Percentiles rank a stretch among this genome's conserved stretches.
Evolutionary conservation across 2,329 filamentous ascomycete genomes (phyloP).

Genomic region (Parastagonospora nodorum): DNA sequence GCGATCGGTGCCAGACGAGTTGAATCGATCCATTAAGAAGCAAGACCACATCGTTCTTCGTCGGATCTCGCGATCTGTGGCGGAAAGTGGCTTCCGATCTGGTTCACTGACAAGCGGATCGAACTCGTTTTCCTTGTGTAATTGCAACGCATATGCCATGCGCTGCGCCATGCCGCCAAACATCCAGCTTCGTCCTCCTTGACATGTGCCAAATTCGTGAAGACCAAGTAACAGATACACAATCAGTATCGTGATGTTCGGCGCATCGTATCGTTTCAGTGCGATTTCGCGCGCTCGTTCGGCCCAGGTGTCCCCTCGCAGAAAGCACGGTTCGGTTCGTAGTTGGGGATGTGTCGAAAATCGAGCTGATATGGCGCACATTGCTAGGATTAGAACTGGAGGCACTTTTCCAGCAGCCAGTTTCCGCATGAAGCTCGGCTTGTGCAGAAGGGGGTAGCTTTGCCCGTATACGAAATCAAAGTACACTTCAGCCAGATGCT

Average conservation of each 20-base stretch:
- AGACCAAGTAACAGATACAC: slow-evolving; percentile 86
- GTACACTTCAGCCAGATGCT: slow-evolving; percentile 91
- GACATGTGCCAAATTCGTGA: slow-evolving; percentile 96
- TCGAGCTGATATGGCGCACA: slow-evolving; percentile 92
- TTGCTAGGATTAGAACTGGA: slow-evolving; percentile 87
- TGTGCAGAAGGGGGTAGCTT: slow-evolving; percentile 91
- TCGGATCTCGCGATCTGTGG: slow-evolving; percentile 90
- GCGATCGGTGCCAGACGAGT: slow-evolving; percentile 90
- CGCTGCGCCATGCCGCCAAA: slow-evolving; percentile 92
- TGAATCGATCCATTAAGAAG: slow-evolving; percentile 96
- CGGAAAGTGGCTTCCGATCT: slow-evolving; percentile 71
- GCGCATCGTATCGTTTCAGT: slow-evolving; percentile 85
- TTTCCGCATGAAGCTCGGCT: slow-evolving; percentile 94
- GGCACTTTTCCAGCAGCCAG: slow-evolving; percentile 79
- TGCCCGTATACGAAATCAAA: slow-evolving; percentile 97
- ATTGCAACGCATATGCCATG: slow-evolving; percentile 94
- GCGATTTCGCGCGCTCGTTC: slow-evolving; percentile 85
- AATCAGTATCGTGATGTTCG: slow-evolving; percentile 93
- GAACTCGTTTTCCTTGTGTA: slow-evolving; percentile 88
- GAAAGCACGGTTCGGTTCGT: slow-evolving; percentile 75
- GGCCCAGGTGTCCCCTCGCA: slow-evolving; percentile 91
- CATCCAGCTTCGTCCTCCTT: slow-evolving; percentile 94
- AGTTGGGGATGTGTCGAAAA: slow-evolving; percentile 90
- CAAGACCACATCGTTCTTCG: slow-evolving; percentile 97
- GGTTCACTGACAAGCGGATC: slow-evolving; percentile 72